Evolutionary conservation across 805 yeast species (phyloP), one percentile per base, ranked within the genome.

Genomic region (baker's yeast (Saccharomyces cerevisiae)): DNA sequence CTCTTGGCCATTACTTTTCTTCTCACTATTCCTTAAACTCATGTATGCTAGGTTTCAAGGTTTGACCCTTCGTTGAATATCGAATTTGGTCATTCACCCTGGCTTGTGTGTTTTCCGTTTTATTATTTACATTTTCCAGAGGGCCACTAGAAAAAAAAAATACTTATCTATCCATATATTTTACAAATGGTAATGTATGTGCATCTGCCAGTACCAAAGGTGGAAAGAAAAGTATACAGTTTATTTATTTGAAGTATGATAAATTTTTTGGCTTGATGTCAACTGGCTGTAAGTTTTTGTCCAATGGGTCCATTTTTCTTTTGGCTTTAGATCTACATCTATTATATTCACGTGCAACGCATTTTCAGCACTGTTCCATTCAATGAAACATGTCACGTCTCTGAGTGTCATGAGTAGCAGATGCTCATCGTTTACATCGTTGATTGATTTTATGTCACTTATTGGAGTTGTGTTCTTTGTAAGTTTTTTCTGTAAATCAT

Each of bases 291-390:
- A 81, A 6, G 76, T 73, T 9, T 65, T 64, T 5, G 62, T 55
- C 86, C 86, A 81, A 59, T 79, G 78, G 27, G 64, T 59, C 69
- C 73, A 75, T 55, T 79, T 80, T 26, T 66, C 56, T 13, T 62
- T 68, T 2, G 79, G 76, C 62, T 82, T 82, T 49, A 79, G 72
- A 59, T 82, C 86, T 48, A 79, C 72, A 63, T 82, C 86, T 41
- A 80, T 76, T 13, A 82, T 68, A 6, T 55, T 59, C 3, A 59
- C 62, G 11, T 51, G 17, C 13, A 53, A 26, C 6, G 51, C n/a
- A 17, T 36, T 10, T 13, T n/a, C 2, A 10, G 27, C 13, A 28
- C 30, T 5, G 53, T 59, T 43, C 59, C 73, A 62, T 29, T 51
- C 55, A 6, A 73, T 47, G 54, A 72, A 73, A 6, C 72, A 61